These are phyloP conservation scores for Bruguiera parviflora DNA, from an alignment of 345 rosid species.

Conservation along the genomic window DNA sequence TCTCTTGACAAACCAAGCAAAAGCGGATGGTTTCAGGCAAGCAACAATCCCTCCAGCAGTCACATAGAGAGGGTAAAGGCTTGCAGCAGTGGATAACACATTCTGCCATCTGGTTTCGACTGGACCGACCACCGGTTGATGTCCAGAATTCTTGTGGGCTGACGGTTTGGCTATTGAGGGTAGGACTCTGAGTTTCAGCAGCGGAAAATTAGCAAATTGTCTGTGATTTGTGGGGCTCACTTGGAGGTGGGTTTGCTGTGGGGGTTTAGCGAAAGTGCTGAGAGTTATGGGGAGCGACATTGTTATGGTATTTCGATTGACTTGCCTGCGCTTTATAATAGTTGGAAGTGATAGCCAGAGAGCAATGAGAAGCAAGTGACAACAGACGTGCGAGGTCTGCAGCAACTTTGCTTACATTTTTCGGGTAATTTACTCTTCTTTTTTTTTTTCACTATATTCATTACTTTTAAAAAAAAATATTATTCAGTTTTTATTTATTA, in stretches of 20 bases:
- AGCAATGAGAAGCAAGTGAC: too few relatives aligned
- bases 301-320: background rate
- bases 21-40: slow-evolving; percentile 58
- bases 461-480: too few relatives aligned
- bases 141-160: slow-evolving; percentile 21
- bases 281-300: slow-evolving; percentile 36
- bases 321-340: too few relatives aligned
- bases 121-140: background rate
- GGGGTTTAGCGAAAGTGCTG: background rate
- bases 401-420: too few relatives aligned
- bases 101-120: slow-evolving; percentile 45
- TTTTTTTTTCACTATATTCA: too few relatives aligned
- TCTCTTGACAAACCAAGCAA: slow-evolving; percentile 49
- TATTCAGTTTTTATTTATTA: too few relatives aligned
- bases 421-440: too few relatives aligned
- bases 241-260: slow-evolving; percentile 19
- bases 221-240: slow-evolving; percentile 8
- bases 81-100: slow-evolving; percentile 47
- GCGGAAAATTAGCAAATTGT: background rate
- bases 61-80: slow-evolving; percentile 65
- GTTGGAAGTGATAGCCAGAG: too few relatives aligned
- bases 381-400: too few relatives aligned
- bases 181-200: slow-evolving; percentile 13
- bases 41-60: slow-evolving; percentile 50
- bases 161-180: slow-evolving; percentile 11